Evolutionary conservation across 2,329 filamentous ascomycete species (phyloP).

Genomic region (Acrodontium crateriforme): DNA sequence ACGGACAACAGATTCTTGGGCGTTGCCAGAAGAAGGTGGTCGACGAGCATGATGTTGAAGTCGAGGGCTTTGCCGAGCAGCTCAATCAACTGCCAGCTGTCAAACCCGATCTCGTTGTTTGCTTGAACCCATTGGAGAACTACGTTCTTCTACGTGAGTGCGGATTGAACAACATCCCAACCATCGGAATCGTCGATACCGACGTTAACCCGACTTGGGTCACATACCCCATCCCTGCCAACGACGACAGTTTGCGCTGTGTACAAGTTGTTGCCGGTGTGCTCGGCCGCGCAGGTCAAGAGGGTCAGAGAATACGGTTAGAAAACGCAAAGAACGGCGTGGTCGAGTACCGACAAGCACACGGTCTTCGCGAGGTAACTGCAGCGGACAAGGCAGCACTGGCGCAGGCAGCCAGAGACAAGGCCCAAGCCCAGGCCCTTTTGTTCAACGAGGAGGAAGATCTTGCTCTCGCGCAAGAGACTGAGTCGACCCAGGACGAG

Average conservation of each 20-base stretch:
- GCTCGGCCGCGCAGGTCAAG: slow-evolving; percentile 69
- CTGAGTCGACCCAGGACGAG: too few species aligned
- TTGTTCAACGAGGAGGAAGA: too few species aligned
- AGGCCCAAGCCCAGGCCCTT: too few species aligned
- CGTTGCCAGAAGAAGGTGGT: slow-evolving; percentile 59
- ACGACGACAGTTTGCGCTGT: slow-evolving; percentile 86
- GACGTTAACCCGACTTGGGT: slow-evolving; percentile 86
- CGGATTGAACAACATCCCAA: slow-evolving; percentile 73
- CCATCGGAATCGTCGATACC: slow-evolving; percentile 89
- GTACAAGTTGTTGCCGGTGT: slow-evolving; percentile 72
- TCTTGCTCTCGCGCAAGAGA: too few species aligned
- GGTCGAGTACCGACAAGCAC: slow-evolving; percentile 42
- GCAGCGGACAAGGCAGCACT: slow-evolving; percentile 5
- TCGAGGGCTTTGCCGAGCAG: slow-evolving; percentile 52
- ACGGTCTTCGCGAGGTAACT: slow-evolving; percentile 16
- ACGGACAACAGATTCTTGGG: slow-evolving; percentile 76
- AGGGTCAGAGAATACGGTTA: slow-evolving; percentile 56
- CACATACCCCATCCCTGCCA: slow-evolving; percentile 90
- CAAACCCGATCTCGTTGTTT: slow-evolving; percentile 80
- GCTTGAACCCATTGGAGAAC: slow-evolving; percentile 87
- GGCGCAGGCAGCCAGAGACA: too few species aligned
- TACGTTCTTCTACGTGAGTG: slow-evolving; percentile 84
- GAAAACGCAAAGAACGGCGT: slow-evolving; percentile 46
- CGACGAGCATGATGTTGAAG: slow-evolving; percentile 54
- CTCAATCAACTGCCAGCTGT: slow-evolving; percentile 51